A percentile compares a stretch with the other conserved stretches of the same genome.
These are phyloP conservation scores for Mimosa bimucronata DNA, from an alignment of 306 rosid species.

Conservation along the genomic window DNA sequence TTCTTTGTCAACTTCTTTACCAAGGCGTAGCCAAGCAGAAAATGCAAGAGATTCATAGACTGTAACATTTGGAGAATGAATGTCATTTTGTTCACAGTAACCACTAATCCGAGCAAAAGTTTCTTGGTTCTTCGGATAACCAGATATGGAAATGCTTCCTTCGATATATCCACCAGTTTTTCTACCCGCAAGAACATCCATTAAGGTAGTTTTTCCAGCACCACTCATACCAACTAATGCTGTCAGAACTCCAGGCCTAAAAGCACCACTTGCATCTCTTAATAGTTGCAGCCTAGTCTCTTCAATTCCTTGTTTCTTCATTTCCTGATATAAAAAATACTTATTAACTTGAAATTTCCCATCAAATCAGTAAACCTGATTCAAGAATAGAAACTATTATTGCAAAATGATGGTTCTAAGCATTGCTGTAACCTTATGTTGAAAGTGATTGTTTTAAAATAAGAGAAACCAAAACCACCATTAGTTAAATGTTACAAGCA, in stretches of 20 bases:
- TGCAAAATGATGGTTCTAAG: too few species aligned
- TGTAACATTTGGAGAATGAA: slow-evolving; percentile 58
- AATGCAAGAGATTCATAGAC: slow-evolving; percentile 56
- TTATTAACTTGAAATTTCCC: neutral
- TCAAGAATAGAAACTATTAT: neutral
- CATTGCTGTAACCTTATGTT: too few species aligned
- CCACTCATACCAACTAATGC: slow-evolving; percentile 60
- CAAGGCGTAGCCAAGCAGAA: slow-evolving; percentile 52
- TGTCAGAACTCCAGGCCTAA: slow-evolving; percentile 54
- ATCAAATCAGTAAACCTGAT: neutral
- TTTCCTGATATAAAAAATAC: slow-evolving; percentile 45
- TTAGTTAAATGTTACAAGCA: neutral
- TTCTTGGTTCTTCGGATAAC: slow-evolving; percentile 51
- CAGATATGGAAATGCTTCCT: slow-evolving; percentile 52
- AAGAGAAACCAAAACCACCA: neutral
- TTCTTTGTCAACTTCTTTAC: slow-evolving; percentile 44
- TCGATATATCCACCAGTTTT: slow-evolving; percentile 54
- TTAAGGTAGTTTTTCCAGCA: slow-evolving; percentile 61
- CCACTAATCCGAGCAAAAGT: slow-evolving; percentile 58
- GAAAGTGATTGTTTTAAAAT: neutral
- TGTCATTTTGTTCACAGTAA: slow-evolving; percentile 62
- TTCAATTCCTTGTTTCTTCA: slow-evolving; percentile 50
- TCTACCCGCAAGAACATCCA: slow-evolving; percentile 64
- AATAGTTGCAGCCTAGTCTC: slow-evolving; percentile 52
- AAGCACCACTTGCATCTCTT: slow-evolving; percentile 50